Percentiles rank a stretch among this genome's conserved stretches.
Evolutionary conservation across 495 filamentous ascomycete species (phyloP).

Genomic region (Aspergillus wentii): DNA sequence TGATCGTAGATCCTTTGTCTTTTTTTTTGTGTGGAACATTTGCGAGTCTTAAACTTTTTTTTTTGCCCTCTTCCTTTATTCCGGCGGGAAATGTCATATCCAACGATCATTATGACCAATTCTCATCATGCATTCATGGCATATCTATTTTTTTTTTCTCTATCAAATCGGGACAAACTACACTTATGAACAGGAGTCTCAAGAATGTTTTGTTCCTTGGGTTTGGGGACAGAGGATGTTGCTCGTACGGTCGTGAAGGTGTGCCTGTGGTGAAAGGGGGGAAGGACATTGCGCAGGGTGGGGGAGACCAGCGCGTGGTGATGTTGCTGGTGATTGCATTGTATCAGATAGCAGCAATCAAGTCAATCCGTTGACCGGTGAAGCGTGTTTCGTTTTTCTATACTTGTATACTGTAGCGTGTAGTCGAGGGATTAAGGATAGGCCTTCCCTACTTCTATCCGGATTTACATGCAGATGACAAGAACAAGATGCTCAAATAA

Average conservation of each 20-base stretch:
- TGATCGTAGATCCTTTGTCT: slow-evolving; percentile 40
- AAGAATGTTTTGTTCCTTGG: slow-evolving; percentile 16
- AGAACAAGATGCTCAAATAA: too few species aligned
- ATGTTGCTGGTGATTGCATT: too few species aligned
- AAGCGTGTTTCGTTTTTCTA: too few species aligned
- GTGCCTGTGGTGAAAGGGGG: slow-evolving; percentile 5
- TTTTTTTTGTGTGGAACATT: slow-evolving; percentile 21
- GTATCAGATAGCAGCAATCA: too few species aligned
- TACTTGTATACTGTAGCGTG: too few species aligned
- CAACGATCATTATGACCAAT: slow-evolving; percentile 44
- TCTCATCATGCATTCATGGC: slow-evolving; percentile 40
- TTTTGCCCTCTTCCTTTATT: slow-evolving; percentile 18
- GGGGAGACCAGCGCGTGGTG: too few species aligned
- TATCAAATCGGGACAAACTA: slow-evolving; percentile 20
- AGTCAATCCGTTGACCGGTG: too few species aligned
- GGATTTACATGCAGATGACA: too few species aligned
- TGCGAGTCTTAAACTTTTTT: slow-evolving; percentile 18
- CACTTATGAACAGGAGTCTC: slow-evolving; percentile 16
- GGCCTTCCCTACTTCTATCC: too few species aligned
- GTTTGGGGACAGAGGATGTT: slow-evolving; percentile 8
- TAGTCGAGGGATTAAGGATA: too few species aligned
- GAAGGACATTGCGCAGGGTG: too few species aligned
- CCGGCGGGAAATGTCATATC: slow-evolving; percentile 34
- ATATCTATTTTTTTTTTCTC: slow-evolving; percentile 27
- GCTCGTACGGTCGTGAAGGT: slow-evolving; percentile 8